These are phyloP conservation scores for Phytopythium helicoides DNA, from an alignment of 352 stramenopile genomes.

Conservation along the genomic window DNA sequence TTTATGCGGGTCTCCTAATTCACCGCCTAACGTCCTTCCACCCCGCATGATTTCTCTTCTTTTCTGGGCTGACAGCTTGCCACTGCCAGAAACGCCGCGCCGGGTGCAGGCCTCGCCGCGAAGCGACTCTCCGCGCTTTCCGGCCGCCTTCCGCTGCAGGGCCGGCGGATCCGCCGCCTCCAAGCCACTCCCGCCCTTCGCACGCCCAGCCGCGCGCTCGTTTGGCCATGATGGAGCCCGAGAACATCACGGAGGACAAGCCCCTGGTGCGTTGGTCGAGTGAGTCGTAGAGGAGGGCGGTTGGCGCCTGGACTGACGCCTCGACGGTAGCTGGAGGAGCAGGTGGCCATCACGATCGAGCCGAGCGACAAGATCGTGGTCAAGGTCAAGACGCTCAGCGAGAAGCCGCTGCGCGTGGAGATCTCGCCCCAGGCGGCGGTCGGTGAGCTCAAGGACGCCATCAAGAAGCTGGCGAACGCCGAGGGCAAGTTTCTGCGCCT, in stretches of 20 bases:
- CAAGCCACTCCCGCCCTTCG: no score
- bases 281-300: background rate
- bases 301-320: background rate
- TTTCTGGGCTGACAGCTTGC: no score
- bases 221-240: slow-evolving; percentile 59
- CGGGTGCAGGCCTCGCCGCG: no score
- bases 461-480: slow-evolving; percentile 72
- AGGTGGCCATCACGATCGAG: slow-evolving; percentile 56
- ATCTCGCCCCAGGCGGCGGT: slow-evolving; percentile 58
- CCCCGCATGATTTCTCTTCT: no score
- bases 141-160: no score
- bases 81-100: no score
- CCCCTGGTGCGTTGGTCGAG: slow-evolving; percentile 34
- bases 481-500: slow-evolving; percentile 84
- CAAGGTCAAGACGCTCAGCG: slow-evolving; percentile 85
- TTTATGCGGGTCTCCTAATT: no score
- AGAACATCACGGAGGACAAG: slow-evolving; percentile 61
- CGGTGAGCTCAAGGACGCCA: slow-evolving; percentile 67
- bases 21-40: no score
- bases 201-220: no score
- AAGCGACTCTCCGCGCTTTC: no score
- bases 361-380: slow-evolving; percentile 48
- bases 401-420: slow-evolving; percentile 81
- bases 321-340: slow-evolving; percentile 38
- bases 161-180: no score